Percentiles rank a stretch among this genome's conserved stretches.
Conservation (phyloP, 306 rosid species). For the Gillenia trifoliata region DNA sequence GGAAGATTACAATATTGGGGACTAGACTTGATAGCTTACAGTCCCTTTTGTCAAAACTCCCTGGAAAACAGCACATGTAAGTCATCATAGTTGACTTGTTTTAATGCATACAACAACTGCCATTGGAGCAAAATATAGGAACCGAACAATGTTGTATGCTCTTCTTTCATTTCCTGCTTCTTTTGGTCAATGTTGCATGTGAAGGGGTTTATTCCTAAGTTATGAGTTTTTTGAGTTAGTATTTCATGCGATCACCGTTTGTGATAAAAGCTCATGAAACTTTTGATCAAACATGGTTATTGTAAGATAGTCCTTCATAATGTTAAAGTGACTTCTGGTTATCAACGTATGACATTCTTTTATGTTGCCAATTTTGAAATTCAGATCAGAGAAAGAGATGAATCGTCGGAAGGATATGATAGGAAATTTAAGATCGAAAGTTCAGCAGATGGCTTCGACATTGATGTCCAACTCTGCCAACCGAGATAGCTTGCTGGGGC, state of each 20-base stretch:
- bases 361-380: constrained; percentile 22
- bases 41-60: constrained; percentile 65
- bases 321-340: neutral
- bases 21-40: constrained; percentile 95
- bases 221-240: neutral
- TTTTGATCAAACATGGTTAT: neutral
- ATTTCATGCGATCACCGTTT: constrained; percentile 1
- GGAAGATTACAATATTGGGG: constrained; percentile 93
- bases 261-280: neutral
- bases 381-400: constrained; percentile 90
- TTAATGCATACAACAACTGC: neutral
- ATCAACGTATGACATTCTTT: constrained; percentile 17
- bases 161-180: neutral
- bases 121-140: neutral
- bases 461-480: constrained; percentile 85
- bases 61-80: constrained; percentile 85
- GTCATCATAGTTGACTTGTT: constrained; percentile 22
- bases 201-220: neutral
- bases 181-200: neutral
- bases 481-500: constrained; percentile 88
- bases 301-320: neutral
- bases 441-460: constrained; percentile 80
- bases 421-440: constrained; percentile 69
- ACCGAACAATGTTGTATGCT: neutral
- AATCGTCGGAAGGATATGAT: constrained; percentile 91